These are phyloP conservation scores for Chaetomiaceae sp. DNA, from an alignment of 2,329 filamentous ascomycete genomes.

Conservation along the genomic window DNA sequence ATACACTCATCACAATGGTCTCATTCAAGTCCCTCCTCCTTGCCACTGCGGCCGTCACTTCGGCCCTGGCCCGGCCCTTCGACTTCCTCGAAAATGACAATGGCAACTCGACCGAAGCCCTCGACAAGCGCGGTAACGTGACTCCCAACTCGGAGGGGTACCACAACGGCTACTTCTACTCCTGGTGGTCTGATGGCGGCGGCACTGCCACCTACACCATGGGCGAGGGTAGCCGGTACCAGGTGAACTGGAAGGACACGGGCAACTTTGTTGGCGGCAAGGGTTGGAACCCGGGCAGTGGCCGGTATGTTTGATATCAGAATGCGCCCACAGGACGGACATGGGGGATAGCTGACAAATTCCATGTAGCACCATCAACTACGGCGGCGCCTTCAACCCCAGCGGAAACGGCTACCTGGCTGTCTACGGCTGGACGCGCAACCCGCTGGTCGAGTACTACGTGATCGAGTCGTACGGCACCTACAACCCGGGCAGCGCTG, in stretches of 20 bases:
- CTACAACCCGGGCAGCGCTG: constrained; percentile 35
- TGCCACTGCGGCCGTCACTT: constrained; percentile 30
- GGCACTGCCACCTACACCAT: constrained; percentile 39
- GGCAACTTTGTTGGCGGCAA: constrained; percentile 54
- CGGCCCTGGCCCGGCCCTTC: constrained; percentile 33
- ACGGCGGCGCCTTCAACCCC: no score
- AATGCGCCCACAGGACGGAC: no score
- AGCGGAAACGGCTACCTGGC: constrained; percentile 30
- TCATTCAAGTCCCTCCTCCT: constrained; percentile 36
- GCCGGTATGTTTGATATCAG: no score
- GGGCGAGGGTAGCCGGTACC: constrained; percentile 36
- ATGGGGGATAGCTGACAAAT: no score
- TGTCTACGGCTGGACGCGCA: constrained; percentile 32
- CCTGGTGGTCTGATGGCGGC: constrained; percentile 40
- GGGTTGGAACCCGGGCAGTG: no score
- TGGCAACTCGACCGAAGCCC: constrained; percentile 18
- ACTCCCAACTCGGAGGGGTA: constrained; percentile 37
- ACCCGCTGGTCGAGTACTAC: constrained; percentile 29
- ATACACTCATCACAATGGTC: constrained; percentile 32
- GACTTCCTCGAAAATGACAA: constrained; percentile 30
- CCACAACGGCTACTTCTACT: constrained; percentile 41
- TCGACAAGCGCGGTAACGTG: constrained; percentile 27
- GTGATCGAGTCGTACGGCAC: constrained; percentile 36
- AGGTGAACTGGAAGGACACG: constrained; percentile 37
- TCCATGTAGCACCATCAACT: constrained; percentile 28